A percentile compares a stretch with the other conserved stretches of the same genome.
phyloP scores from a whole-genome alignment of 1,284 basidiomycete species.

The Lignosus rhinocerotis region DNA sequence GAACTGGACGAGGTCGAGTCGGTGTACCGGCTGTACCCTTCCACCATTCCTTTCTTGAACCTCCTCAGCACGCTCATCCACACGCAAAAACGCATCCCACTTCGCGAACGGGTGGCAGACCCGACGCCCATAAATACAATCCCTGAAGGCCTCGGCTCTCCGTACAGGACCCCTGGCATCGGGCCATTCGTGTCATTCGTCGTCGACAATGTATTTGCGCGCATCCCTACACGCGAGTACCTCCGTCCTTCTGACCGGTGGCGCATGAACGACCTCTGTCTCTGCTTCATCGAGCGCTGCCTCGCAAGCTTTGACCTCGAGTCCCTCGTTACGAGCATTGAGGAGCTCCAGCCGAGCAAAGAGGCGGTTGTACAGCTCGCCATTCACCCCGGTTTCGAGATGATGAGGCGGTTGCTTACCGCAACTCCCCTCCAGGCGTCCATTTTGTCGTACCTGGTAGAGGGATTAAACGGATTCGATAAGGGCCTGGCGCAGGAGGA shows the following conservation, averaged over 20 bases:
- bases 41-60: slow-evolving; percentile 85
- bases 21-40: slow-evolving; percentile 76
- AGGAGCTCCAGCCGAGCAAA: slow-evolving; percentile 49
- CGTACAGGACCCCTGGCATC: slow-evolving; percentile 76
- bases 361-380: slow-evolving; percentile 58
- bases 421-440: slow-evolving; percentile 70
- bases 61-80: slow-evolving; percentile 83
- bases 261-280: slow-evolving; percentile 82
- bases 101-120: slow-evolving; percentile 60
- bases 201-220: slow-evolving; percentile 84
- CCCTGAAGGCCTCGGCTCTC: slow-evolving; percentile 74
- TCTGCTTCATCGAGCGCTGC: slow-evolving; percentile 85
- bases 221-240: slow-evolving; percentile 75
- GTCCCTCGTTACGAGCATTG: slow-evolving; percentile 51
- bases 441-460: slow-evolving; percentile 76
- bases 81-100: slow-evolving; percentile 66
- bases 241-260: slow-evolving; percentile 77
- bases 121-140: slow-evolving; percentile 69
- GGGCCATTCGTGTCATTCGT: slow-evolving; percentile 83
- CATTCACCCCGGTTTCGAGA: slow-evolving; percentile 86
- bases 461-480: slow-evolving; percentile 78
- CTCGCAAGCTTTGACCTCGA: slow-evolving; percentile 83
- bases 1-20: slow-evolving; percentile 89
- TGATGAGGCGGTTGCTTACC: slow-evolving; percentile 81
- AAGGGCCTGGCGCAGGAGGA: slow-evolving; percentile 68